Evolutionary conservation across 2,329 filamentous ascomycete genomes (phyloP), one percentile per base, ranked within the genome.

Genomic region (Emmonsia crescens): DNA sequence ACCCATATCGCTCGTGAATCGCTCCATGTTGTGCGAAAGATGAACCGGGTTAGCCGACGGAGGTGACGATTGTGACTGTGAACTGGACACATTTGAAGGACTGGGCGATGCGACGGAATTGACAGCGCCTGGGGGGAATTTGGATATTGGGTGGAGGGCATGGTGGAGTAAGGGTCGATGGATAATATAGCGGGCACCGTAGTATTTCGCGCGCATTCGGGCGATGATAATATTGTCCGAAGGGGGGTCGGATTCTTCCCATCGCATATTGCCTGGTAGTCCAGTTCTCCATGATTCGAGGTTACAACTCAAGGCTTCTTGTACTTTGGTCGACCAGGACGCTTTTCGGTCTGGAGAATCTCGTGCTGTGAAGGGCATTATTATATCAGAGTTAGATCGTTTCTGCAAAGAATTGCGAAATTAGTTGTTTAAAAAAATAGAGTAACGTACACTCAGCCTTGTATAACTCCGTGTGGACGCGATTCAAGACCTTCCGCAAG

Each of bases 171-270:
- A 91, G 0, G 89, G 90, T 29, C 94, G 84, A 72, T 94, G 89
- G 31, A 93, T 92, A 70, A 97, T 92, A 64, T 95, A 91, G 66
- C 88, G 84, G 0, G 91, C 92, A 24, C 94, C 94, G 80, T 93
- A 97, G 74, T 94, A 97, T 73, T 99, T 97, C 16, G 89, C 94
- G 49, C 93, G 86, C 64, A 97, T 80, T 27, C 94, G 85, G 38
- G 93, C 93, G 14, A 85, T 80, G 19, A 96, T 85, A 63, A 97
- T 91, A 57, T 96, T 86, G 0, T 71, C 73, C 0, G 91, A 83
- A 0, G 91, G 90, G 4, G 81, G 80, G 60, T 96, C 89, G 1
- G 80, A 74, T 63, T 91, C 88, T 2, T 82, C 72, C 79, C 88
- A 89, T 61, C 75, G 74, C 82, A 93, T 69, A 2, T 69, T 64